Conservation (phyloP, 176 grass and related monocot genomes). For the bread wheat (Triticum aestivum) region DNA sequence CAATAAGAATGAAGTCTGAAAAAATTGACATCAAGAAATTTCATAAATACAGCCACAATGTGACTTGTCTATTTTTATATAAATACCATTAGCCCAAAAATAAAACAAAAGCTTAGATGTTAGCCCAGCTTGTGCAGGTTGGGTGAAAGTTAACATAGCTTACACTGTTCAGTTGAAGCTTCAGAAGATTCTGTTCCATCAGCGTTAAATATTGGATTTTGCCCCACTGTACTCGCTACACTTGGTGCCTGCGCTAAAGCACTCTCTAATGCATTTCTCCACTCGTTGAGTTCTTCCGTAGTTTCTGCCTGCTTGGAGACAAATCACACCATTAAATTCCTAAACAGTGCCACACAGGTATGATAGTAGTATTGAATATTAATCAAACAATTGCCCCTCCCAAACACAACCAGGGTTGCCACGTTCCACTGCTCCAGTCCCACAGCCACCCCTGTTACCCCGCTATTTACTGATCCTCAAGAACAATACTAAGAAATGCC, state of each 20-base stretch:
- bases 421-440: not conserved
- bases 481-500: not conserved
- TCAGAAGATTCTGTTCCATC: constrained; percentile 55
- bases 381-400: constrained; percentile 3
- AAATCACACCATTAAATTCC: constrained; percentile 33
- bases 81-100: constrained; percentile 1
- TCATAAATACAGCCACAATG: not conserved
- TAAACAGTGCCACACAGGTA: not conserved
- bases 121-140: not conserved
- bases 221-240: constrained; percentile 52
- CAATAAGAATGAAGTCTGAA: not conserved
- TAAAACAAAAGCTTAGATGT: not conserved
- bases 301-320: constrained; percentile 74
- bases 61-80: not conserved
- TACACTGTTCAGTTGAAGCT: constrained; percentile 69
- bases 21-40: constrained; percentile 3
- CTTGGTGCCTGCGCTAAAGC: constrained; percentile 79
- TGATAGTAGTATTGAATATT: constrained; percentile 3
- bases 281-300: constrained; percentile 82
- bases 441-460: not conserved
- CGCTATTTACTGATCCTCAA: constrained; percentile 1
- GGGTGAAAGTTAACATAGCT: constrained; percentile 24
- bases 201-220: constrained; percentile 79
- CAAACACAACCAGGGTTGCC: not conserved
- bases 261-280: constrained; percentile 93